Evolutionary conservation across 352 stramenopile species (phyloP).

Genomic region (Pelagophyceae sp.): DNA sequence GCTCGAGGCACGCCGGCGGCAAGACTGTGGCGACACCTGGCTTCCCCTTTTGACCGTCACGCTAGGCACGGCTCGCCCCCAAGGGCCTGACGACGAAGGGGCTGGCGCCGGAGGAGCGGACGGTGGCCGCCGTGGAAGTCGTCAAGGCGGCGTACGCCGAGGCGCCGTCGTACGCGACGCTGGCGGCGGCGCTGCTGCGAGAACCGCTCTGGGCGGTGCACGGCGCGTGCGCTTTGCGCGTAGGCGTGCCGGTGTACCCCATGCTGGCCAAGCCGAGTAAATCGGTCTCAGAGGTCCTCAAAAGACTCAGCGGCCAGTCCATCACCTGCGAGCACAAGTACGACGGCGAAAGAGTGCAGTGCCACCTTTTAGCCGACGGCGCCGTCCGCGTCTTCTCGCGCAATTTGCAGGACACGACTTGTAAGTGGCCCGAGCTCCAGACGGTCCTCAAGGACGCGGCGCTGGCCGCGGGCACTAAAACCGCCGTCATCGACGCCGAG

Average conservation of each 20-base stretch:
- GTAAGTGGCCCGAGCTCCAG: constrained; percentile 87
- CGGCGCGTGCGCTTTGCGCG: constrained; percentile 71
- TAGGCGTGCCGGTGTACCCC: constrained; percentile 91
- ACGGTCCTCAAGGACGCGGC: constrained; percentile 55
- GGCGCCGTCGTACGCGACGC: constrained; percentile 85
- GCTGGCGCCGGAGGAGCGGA: constrained; percentile 45
- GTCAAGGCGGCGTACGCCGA: constrained; percentile 97
- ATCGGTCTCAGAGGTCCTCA: constrained; percentile 85
- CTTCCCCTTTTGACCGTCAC: no score
- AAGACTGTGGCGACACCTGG: no score
- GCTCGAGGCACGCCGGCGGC: not conserved
- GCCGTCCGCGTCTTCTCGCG: constrained; percentile 92
- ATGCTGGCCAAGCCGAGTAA: constrained; percentile 98
- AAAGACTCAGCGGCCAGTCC: constrained; percentile 81
- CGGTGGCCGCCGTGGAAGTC: constrained; percentile 71
- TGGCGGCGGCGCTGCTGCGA: constrained; percentile 76
- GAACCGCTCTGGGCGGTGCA: constrained; percentile 52
- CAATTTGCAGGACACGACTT: constrained; percentile 94
- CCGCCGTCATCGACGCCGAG: constrained; percentile 94
- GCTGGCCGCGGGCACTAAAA: constrained; percentile 26
- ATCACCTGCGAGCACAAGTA: constrained; percentile 99
- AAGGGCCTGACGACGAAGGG: no score
- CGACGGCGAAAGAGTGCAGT: constrained; percentile 93
- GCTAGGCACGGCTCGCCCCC: constrained; percentile 31
- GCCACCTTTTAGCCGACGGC: constrained; percentile 73